Evolutionary conservation across 2,329 filamentous ascomycete species (phyloP).

Genomic region (Lomentospora prolificans): DNA sequence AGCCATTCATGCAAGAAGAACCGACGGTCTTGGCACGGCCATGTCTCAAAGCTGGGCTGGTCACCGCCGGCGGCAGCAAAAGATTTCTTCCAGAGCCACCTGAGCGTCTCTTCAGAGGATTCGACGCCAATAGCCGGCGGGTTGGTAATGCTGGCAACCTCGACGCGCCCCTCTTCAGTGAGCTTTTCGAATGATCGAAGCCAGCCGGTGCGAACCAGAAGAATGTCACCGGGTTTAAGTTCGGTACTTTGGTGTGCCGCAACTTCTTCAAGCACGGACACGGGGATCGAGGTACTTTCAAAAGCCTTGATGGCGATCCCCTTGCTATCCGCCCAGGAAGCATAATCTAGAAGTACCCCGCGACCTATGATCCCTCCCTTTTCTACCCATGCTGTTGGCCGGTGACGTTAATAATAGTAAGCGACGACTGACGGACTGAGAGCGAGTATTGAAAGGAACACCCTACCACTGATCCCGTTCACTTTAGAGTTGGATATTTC

Average conservation of each 20-base stretch:
- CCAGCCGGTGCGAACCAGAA: conserved; percentile 31
- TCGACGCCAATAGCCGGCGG: background rate
- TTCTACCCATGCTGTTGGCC: background rate
- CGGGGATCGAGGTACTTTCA: conserved; percentile 26
- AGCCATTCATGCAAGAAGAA: background rate
- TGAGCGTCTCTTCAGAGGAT: background rate
- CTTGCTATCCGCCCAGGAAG: conserved; percentile 27
- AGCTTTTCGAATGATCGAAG: background rate
- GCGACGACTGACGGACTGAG: background rate
- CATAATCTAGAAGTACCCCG: conserved; percentile 41
- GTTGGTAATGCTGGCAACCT: background rate
- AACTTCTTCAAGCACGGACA: conserved; percentile 18
- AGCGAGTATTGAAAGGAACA: background rate
- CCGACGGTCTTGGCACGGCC: background rate
- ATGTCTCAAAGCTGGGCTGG: background rate
- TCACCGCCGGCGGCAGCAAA: background rate
- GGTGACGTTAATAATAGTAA: background rate
- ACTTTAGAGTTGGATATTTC: background rate
- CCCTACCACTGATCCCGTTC: background rate
- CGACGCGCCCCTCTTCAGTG: background rate
- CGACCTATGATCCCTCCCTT: conserved; percentile 23
- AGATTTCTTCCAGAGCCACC: background rate
- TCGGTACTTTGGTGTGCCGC: conserved; percentile 29
- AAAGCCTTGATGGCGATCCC: conserved; percentile 29
- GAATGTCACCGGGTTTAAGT: conserved; percentile 38